These are phyloP conservation scores for Lodderomyces theae DNA, from an alignment of 1,139 yeast genomes.

Conservation along the genomic window DNA sequence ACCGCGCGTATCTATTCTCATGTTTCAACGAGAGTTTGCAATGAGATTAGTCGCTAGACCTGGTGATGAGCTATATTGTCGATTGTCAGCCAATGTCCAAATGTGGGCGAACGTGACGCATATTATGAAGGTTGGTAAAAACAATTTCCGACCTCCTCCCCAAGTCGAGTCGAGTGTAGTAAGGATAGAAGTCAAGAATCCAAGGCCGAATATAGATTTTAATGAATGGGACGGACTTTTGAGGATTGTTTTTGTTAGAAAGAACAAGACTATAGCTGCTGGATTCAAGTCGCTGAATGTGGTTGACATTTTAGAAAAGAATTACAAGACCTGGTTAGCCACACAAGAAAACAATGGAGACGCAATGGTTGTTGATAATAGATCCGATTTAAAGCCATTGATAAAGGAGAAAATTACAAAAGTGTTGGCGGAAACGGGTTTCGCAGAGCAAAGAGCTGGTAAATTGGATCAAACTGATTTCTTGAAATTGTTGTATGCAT, in stretches of 20 bases:
- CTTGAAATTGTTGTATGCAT: conserved; percentile 79
- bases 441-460: conserved; percentile 84
- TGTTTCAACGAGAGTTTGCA: conserved; percentile 98
- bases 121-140: conserved; percentile 96
- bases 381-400: conserved; percentile 37
- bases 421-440: conserved; percentile 76
- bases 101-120: conserved; percentile 99
- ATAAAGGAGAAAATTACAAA: conserved; percentile 59
- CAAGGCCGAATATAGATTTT: conserved; percentile 89
- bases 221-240: conserved; percentile 97
- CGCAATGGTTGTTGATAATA: conserved; percentile 53
- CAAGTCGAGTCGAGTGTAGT: conserved; percentile 97
- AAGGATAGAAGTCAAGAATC: conserved; percentile 83
- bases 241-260: conserved; percentile 86
- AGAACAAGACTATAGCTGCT: conserved; percentile 89
- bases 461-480: conserved; percentile 96
- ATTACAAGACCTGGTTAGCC: conserved; percentile 79
- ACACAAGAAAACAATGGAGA: conserved; percentile 48
- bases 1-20: conserved; percentile 89
- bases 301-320: conserved; percentile 80
- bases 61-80: conserved; percentile 87
- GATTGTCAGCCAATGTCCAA: conserved; percentile 93
- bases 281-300: conserved; percentile 86
- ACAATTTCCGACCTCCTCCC: conserved; percentile 98
- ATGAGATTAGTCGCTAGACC: conserved; percentile 90